These are phyloP conservation scores for Drechslerella coelobrocha DNA, from an alignment of 2,329 filamentous ascomycete genomes.

Conservation along the genomic window DNA sequence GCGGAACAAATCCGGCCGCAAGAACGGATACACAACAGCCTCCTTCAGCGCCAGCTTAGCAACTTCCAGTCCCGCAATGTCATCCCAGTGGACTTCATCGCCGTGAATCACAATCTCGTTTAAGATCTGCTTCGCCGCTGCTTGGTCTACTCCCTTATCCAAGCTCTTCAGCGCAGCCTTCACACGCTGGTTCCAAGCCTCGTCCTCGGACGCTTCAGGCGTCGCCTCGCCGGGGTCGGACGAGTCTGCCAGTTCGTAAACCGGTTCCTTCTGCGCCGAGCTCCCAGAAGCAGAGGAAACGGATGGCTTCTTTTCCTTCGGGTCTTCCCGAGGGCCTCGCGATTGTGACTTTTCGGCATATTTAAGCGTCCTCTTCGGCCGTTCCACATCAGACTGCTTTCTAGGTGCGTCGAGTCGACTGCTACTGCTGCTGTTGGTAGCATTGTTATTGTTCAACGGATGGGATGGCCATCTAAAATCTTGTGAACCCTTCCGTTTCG, in stretches of 20 bases:
- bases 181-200: slow-evolving; percentile 68
- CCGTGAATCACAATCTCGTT: slow-evolving; percentile 95
- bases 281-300: not conserved
- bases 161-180: slow-evolving; percentile 74
- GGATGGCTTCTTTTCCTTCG: slow-evolving; percentile 18
- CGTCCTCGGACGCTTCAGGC: slow-evolving; percentile 55
- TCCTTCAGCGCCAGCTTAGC: slow-evolving; percentile 93
- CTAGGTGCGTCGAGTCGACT: slow-evolving; percentile 16
- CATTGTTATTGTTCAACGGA: slow-evolving; percentile 16
- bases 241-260: slow-evolving; percentile 56
- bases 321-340: slow-evolving; percentile 9
- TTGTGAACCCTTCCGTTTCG: slow-evolving; percentile 26
- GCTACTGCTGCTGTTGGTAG: not conserved
- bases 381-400: slow-evolving; percentile 14
- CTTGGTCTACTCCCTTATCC: slow-evolving; percentile 79
- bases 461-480: slow-evolving; percentile 45
- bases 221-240: slow-evolving; percentile 61
- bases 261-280: slow-evolving; percentile 24
- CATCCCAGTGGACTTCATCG: slow-evolving; percentile 92
- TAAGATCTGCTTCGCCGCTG: slow-evolving; percentile 86
- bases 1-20: slow-evolving; percentile 94
- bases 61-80: slow-evolving; percentile 86
- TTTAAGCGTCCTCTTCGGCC: slow-evolving; percentile 23
- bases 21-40: slow-evolving; percentile 94
- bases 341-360: slow-evolving; percentile 21